A percentile compares a stretch with the other conserved stretches of the same genome.
phyloP scores from a whole-genome alignment of 129 eudicot species.

The Saussurea involucrata region DNA sequence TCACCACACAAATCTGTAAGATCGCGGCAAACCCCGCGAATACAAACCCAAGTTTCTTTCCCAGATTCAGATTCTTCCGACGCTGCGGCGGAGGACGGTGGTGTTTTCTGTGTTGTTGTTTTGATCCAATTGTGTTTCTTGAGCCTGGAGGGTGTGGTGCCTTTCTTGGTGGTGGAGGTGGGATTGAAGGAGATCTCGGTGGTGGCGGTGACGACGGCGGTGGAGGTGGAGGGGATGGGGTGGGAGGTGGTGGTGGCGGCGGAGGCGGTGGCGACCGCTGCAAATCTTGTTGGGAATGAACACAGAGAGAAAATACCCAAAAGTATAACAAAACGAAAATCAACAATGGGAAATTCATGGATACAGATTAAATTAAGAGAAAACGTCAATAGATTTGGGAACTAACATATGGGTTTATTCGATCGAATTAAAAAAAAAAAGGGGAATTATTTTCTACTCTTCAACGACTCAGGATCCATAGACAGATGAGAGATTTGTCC shows the following conservation, averaged over 20 bases:
- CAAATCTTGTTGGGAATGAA: constrained; percentile 16
- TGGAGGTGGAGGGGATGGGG: not conserved
- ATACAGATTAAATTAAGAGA: not conserved
- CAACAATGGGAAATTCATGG: constrained; percentile 14
- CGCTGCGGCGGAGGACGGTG: not conserved
- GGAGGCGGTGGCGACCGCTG: not conserved
- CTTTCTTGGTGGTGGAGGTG: constrained; percentile 1
- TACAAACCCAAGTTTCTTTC: constrained; percentile 31
- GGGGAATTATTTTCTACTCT: not conserved
- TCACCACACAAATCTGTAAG: constrained; percentile 33
- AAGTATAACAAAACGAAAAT: not conserved
- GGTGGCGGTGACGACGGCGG: constrained; percentile 3
- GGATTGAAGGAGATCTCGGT: not conserved
- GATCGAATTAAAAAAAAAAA: not conserved
- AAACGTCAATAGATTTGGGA: not conserved
- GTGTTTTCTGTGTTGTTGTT: not conserved
- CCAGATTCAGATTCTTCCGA: constrained; percentile 11
- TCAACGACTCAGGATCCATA: not conserved
- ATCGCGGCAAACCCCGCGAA: constrained; percentile 29
- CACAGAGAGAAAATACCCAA: not conserved
- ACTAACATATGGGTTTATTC: not conserved
- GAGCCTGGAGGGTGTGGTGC: constrained; percentile 13
- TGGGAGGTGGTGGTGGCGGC: not conserved
- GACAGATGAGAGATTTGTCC: not conserved
- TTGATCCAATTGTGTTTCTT: constrained; percentile 9